Base-by-base conservation (phyloP, 495 filamentous ascomycete species). In the Penicillium cataractarum region DNA sequence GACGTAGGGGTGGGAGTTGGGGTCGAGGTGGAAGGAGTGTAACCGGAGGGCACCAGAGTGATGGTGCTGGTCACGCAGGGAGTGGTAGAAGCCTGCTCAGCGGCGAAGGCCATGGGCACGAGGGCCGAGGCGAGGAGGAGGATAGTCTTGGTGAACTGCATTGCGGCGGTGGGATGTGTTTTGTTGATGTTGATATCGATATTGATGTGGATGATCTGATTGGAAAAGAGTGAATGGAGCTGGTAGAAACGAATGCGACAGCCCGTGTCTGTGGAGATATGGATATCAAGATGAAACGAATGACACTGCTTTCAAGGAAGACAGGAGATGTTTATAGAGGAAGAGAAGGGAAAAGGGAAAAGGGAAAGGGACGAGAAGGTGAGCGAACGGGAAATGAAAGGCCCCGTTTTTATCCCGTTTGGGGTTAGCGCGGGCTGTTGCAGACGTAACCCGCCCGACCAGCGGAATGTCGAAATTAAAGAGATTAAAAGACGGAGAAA, bases 61-160 rank as follows among this genome's bases (percentile, higher is more conserved):
- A 78, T 42, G 35, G 73, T 74, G 51, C 63, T 48, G 51, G 70
- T 73, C 24, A 71, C 59, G 1, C 67, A 56, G 13, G 67, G 31
- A 2, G 70, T 52, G 29, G 69, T 31, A 24, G 63, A 65, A 39
- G 73, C 67, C 21, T 22, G 31, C 60, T 73, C 65, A 48, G 68
- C 69, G 15, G 77, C 72, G 44, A 76, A 62, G 6, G 74, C 72
- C 46, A 77, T 32, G 8, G 76, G 76, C 37, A 67, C 71, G 10
- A 77, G 67, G 55, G 72, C 73, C 26, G 74, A 63, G 50, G 64
- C 58, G 49, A 73, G 68, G 55, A 75, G 59, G 37, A 76, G 39
- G 51, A 78, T 54, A 57, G 73, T 52, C 68, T 77, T 80, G 63
- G 67, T 58, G 70, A 81, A 66, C 49, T 76, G 68, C 76, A 79